Conservation (phyloP, 1,139 yeast species). For the Zygosaccharomyces pseudobailii region DNA sequence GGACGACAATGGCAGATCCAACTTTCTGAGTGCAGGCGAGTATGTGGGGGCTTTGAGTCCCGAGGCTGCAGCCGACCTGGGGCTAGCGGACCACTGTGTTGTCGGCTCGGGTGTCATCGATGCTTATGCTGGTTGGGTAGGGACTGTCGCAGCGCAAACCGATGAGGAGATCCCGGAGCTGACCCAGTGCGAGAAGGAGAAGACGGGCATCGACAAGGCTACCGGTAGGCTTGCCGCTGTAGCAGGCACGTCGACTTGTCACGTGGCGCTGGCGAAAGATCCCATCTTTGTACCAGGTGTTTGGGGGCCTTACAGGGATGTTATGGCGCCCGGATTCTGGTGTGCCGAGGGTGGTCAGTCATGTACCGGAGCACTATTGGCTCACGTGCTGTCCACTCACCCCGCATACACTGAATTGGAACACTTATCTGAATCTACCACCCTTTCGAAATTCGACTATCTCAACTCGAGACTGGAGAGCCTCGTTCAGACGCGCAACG, state of each 20-base stretch:
- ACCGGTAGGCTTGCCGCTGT: conserved; percentile 92
- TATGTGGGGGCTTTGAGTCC: conserved; percentile 66
- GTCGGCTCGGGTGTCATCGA: conserved; percentile 97
- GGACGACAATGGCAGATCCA: conserved; percentile 35
- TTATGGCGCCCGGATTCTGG: conserved; percentile 85
- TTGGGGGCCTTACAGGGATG: conserved; percentile 98
- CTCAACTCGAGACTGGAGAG: conserved; percentile 70
- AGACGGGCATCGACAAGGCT: conserved; percentile 50
- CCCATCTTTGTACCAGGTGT: conserved; percentile 93
- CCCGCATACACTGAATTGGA: conserved; percentile 77
- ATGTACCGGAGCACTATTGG: conserved; percentile 89
- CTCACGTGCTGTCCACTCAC: conserved; percentile 84
- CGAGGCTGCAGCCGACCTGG: conserved; percentile 75
- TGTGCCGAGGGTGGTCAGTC: conserved; percentile 99
- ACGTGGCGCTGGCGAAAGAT: conserved; percentile 77
- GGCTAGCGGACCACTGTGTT: conserved; percentile 69
- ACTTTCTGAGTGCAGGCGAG: conserved; percentile 82
- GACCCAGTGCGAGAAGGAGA: conserved; percentile 40
- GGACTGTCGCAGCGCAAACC: conserved; percentile 87
- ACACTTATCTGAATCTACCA: conserved; percentile 57
- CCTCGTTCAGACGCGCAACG: conserved; percentile 50
- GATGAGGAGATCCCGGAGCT: conserved; percentile 44
- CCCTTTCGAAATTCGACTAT: conserved; percentile 74
- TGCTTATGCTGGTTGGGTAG: conserved; percentile 98
- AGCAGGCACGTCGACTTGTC: conserved; percentile 98